Evolutionary conservation across 192 early-diverging fungal genomes (phyloP), one percentile per base, ranked within the genome.

Genomic region (Linderina pennispora): DNA sequence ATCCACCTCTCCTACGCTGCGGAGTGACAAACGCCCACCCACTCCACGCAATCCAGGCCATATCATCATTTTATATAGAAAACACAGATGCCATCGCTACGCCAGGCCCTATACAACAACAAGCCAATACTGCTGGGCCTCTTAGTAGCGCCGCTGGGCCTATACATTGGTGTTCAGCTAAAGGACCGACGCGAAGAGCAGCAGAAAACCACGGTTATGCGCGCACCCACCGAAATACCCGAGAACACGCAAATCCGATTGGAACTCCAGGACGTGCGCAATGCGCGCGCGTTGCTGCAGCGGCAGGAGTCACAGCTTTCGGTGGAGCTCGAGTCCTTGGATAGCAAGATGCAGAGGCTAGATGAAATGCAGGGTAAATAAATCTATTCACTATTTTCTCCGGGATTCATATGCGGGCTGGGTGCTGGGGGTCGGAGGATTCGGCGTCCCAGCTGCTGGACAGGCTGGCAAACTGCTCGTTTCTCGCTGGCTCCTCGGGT

Each of bases 111-210:
- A 9, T 50, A 42, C 39, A 53, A 50, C 14, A 53, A 50, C 35
- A 58, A 54, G 36, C 44, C 40, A 13, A 33, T 71, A 11, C 19
- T 71, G n/a, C 8, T 63, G 10, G 67, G 67, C 20, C 55, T 62
- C 28, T 43, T 71, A 5, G 50, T 63, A 5, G 43, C 60, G 4
- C 67, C 67, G 5, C 38, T 62, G 17, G 67, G 67, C 2, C 42
- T 71, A 20, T 71, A 71, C 48, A 37, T 40, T 11, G 67, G 67
- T 17, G 38, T 63, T 14, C 45, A 43, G 25, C 33, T 63, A 19
- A 59, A 63, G 39, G 50, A 63, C 10, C 52, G 60, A 52, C 42
- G 47, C 24, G 38, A 43, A 13, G 43, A 51, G 21, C 36, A 38
- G n/a, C n/a, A n/a, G n/a, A n/a, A n/a, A n/a, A n/a, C n/a, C n/a